phyloP scores from a whole-genome alignment of 306 rosid species.

The Vicia faba region DNA sequence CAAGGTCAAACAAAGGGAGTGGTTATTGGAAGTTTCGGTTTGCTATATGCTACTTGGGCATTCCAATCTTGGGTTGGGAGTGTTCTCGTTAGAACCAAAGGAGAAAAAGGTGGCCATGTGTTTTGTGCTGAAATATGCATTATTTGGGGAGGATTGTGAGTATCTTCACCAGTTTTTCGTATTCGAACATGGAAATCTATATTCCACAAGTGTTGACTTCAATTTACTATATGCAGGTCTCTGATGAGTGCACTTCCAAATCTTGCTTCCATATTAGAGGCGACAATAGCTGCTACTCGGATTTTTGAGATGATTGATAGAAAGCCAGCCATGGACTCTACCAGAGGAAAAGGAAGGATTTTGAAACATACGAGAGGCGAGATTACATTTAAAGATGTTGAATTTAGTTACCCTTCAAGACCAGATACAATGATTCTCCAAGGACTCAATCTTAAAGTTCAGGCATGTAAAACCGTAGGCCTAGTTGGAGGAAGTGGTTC shows the following conservation, averaged over 20 bases:
- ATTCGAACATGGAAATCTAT: neutral
- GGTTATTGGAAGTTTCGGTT: slow-evolving; percentile 73
- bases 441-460: slow-evolving; percentile 62
- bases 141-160: slow-evolving; percentile 84
- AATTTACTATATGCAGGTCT: slow-evolving; percentile 46
- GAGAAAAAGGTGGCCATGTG: slow-evolving; percentile 68
- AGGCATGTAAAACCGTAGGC: slow-evolving; percentile 67
- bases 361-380: slow-evolving; percentile 55
- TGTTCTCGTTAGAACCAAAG: slow-evolving; percentile 56
- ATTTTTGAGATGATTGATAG: slow-evolving; percentile 60
- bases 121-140: slow-evolving; percentile 63
- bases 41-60: slow-evolving; percentile 74
- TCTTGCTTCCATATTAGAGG: slow-evolving; percentile 57
- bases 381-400: slow-evolving; percentile 58
- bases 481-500: slow-evolving; percentile 91
- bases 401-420: slow-evolving; percentile 73
- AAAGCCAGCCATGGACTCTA: slow-evolving; percentile 40
- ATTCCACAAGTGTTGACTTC: neutral
- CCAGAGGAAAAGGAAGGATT: slow-evolving; percentile 47
- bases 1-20: slow-evolving; percentile 73
- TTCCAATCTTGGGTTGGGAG: slow-evolving; percentile 80
- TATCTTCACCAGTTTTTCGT: slow-evolving; percentile 8
- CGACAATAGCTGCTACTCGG: slow-evolving; percentile 52
- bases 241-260: slow-evolving; percentile 79
- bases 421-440: slow-evolving; percentile 67